phyloP scores from a whole-genome alignment of 2,329 filamentous ascomycete genomes.

The Xylaria sp. region DNA sequence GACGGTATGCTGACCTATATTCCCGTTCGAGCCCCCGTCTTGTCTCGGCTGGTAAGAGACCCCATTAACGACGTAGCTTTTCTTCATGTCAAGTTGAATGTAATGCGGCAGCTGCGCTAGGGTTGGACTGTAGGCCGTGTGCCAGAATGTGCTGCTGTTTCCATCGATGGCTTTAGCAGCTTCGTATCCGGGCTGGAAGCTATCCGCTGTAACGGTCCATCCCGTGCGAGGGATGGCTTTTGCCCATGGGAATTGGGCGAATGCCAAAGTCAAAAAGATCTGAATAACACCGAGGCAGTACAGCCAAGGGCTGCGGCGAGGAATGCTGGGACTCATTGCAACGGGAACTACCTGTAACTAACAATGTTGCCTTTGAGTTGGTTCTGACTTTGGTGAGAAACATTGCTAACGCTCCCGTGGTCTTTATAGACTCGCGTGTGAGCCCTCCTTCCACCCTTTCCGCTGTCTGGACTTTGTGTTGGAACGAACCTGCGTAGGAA shows the following conservation, averaged over 20 bases:
- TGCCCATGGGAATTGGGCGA: slow-evolving; percentile 31
- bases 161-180: slow-evolving; percentile 40
- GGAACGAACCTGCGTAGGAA: no score
- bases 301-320: slow-evolving; percentile 12
- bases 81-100: slow-evolving; percentile 41
- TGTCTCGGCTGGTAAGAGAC: slow-evolving; percentile 41
- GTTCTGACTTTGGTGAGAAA: background rate
- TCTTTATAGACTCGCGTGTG: slow-evolving; percentile 4
- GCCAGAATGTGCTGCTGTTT: slow-evolving; percentile 40
- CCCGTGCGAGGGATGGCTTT: slow-evolving; percentile 30
- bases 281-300: slow-evolving; percentile 15
- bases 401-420: background rate
- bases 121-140: slow-evolving; percentile 33
- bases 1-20: slow-evolving; percentile 40
- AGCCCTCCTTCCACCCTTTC: background rate
- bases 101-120: slow-evolving; percentile 36
- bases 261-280: slow-evolving; percentile 21
- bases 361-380: background rate
- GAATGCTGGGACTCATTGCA: background rate
- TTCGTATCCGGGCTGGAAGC: slow-evolving; percentile 36
- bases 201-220: slow-evolving; percentile 42
- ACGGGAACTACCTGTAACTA: background rate
- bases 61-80: slow-evolving; percentile 38
- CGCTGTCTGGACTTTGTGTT: no score
- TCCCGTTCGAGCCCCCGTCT: slow-evolving; percentile 36